Percentiles rank a stretch among this genome's conserved stretches.
Evolutionary conservation across 768 basidiomycete genomes (phyloP).

Genomic region (Melanogaster broomeanus): DNA sequence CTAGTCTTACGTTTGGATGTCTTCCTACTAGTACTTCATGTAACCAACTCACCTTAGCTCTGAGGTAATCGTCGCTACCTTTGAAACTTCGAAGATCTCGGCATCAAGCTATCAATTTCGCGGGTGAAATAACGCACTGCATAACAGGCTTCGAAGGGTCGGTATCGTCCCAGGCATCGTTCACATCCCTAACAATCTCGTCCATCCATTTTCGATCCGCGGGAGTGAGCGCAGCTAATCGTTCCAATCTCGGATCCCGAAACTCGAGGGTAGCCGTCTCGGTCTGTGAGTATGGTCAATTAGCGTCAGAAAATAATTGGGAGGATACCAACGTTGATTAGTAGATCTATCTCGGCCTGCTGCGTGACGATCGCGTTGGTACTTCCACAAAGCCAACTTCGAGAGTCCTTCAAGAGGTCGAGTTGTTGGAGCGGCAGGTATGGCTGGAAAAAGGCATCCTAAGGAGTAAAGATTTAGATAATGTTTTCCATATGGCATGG

Average conservation of each 20-base stretch:
- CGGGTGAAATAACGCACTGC: slow-evolving; percentile 51
- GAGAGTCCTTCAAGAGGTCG: slow-evolving; percentile 78
- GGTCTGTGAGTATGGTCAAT: slow-evolving; percentile 49
- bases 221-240: slow-evolving; percentile 77
- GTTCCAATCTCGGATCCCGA: slow-evolving; percentile 77
- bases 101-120: background rate
- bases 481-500: background rate
- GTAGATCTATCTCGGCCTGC: slow-evolving; percentile 86
- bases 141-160: slow-evolving; percentile 62
- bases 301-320: background rate
- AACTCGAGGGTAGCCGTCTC: slow-evolving; percentile 89
- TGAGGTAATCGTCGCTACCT: slow-evolving; percentile 94
- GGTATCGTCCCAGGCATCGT: slow-evolving; percentile 71
- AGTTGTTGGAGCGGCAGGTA: slow-evolving; percentile 95
- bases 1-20: slow-evolving; percentile 19
- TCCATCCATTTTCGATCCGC: slow-evolving; percentile 99
- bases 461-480: slow-evolving; percentile 4
- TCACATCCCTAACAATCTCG: slow-evolving; percentile 85
- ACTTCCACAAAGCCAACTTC: slow-evolving; percentile 90
- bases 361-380: slow-evolving; percentile 96
- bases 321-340: slow-evolving; percentile 71
- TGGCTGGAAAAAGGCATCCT: slow-evolving; percentile 97
- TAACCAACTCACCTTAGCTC: slow-evolving; percentile 63
- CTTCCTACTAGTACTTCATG: background rate
- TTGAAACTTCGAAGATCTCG: slow-evolving; percentile 63